Percentiles rank a stretch among this genome's conserved stretches.
These are phyloP conservation scores for Penicillium egyptiacum DNA, from an alignment of 495 filamentous ascomycete species.

Conservation along the genomic window DNA sequence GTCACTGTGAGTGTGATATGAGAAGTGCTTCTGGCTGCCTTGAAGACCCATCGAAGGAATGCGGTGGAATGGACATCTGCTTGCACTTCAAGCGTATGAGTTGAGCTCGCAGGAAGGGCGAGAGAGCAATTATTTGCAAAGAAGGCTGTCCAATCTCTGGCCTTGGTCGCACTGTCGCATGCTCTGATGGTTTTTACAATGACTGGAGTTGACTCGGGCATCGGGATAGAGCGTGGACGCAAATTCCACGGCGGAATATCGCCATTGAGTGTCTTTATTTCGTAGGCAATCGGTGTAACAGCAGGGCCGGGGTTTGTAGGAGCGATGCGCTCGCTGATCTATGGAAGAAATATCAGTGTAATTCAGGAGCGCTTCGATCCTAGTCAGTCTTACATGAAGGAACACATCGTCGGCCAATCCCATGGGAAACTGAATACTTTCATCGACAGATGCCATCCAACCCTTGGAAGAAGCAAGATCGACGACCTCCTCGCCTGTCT, in stretches of 20 bases:
- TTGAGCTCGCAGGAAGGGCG: constrained; percentile 21
- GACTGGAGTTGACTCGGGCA: constrained; percentile 28
- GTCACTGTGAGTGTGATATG: constrained; percentile 33
- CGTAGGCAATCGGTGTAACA: constrained; percentile 25
- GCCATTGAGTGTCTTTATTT: constrained; percentile 36
- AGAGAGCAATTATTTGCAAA: constrained; percentile 13
- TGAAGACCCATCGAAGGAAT: constrained; percentile 36
- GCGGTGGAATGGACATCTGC: constrained; percentile 40
- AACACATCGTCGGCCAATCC: constrained; percentile 40
- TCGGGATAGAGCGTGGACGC: constrained; percentile 34
- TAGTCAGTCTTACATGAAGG: constrained; percentile 34
- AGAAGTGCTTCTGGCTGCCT: constrained; percentile 13
- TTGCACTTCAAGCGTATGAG: constrained; percentile 36
- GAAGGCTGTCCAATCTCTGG: constrained; percentile 24
- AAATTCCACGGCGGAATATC: constrained; percentile 39
- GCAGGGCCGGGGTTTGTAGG: constrained; percentile 5
- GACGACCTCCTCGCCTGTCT: constrained; percentile 18
- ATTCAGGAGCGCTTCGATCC: neutral
- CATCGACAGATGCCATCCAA: constrained; percentile 32
- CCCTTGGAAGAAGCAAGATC: constrained; percentile 22
- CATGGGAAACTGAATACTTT: constrained; percentile 32
- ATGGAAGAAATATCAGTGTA: constrained; percentile 1
- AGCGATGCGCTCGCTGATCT: constrained; percentile 41
- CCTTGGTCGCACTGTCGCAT: constrained; percentile 21
- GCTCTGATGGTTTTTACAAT: constrained; percentile 23